Conservation (phyloP, 495 filamentous ascomycete species). For the Sphaerosporella brunnea region DNA sequence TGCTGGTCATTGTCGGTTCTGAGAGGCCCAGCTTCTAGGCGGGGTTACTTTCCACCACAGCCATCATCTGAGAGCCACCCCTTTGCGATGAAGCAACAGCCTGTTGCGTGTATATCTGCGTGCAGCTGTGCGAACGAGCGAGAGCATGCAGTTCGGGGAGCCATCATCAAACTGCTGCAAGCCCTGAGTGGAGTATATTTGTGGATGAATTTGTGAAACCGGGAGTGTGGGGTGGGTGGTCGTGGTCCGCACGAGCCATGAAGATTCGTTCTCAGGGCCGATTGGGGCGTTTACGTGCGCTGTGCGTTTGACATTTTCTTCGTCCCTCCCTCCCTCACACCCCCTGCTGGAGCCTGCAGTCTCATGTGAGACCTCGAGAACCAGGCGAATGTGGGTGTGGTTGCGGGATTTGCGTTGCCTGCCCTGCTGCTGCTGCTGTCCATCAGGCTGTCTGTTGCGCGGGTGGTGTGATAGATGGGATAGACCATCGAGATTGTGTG, state of each 20-base stretch:
- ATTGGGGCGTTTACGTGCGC: not conserved
- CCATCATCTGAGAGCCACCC: too few relatives aligned
- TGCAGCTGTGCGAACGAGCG: too few relatives aligned
- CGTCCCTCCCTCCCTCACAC: not conserved
- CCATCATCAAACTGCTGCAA: not conserved
- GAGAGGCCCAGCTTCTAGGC: too few relatives aligned
- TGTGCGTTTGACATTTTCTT: not conserved
- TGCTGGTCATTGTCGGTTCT: too few relatives aligned
- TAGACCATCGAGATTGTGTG: not conserved
- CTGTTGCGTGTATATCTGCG: too few relatives aligned
- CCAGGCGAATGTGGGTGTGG: not conserved
- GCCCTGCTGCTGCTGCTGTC: not conserved
- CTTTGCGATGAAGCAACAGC: too few relatives aligned
- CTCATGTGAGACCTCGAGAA: constrained; percentile 20
- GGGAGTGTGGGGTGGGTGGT: too few relatives aligned
- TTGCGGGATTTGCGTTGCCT: not conserved
- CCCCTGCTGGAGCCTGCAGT: constrained; percentile 14
- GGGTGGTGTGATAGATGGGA: not conserved
- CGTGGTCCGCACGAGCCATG: too few relatives aligned
- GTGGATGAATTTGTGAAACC: too few relatives aligned
- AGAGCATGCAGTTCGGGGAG: not conserved
- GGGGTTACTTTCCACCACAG: too few relatives aligned
- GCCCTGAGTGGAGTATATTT: too few relatives aligned
- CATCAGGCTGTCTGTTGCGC: not conserved
- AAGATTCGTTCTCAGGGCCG: not conserved